Evolutionary conservation across 805 yeast genomes (phyloP).

Genomic region (Gaillardinia entomophila): DNA sequence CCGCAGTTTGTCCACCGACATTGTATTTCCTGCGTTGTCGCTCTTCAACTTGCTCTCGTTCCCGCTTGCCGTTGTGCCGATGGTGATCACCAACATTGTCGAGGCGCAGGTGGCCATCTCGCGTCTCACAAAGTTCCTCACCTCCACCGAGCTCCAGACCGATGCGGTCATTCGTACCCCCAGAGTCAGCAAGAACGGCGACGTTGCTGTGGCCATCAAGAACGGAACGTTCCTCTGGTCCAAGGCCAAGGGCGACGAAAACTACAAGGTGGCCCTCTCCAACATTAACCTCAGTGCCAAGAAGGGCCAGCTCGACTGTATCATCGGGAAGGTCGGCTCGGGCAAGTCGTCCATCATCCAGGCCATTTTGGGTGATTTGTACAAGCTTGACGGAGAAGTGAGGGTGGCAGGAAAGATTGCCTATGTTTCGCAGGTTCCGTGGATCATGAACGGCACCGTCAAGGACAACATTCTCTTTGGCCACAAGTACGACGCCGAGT

Average conservation of each 20-base stretch:
- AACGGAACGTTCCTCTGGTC: constrained; percentile 77
- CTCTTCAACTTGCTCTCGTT: constrained; percentile 82
- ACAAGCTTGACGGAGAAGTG: constrained; percentile 69
- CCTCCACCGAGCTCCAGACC: constrained; percentile 74
- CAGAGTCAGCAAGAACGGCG: constrained; percentile 52
- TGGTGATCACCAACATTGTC: constrained; percentile 76
- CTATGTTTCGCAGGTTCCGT: constrained; percentile 88
- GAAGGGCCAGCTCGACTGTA: constrained; percentile 76
- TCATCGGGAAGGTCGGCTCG: constrained; percentile 85
- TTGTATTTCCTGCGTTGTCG: constrained; percentile 87
- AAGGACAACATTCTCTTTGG: constrained; percentile 91
- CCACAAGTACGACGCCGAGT: constrained; percentile 70
- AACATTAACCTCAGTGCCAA: constrained; percentile 57
- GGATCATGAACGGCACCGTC: constrained; percentile 95
- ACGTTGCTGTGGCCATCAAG: constrained; percentile 55
- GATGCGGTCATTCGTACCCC: constrained; percentile 61
- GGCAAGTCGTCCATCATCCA: constrained; percentile 85
- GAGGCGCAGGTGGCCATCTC: constrained; percentile 83
- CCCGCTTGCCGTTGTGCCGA: constrained; percentile 91
- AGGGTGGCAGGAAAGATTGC: constrained; percentile 73
- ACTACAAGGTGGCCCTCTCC: constrained; percentile 59
- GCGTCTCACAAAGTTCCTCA: constrained; percentile 70
- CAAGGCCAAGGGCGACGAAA: constrained; percentile 51
- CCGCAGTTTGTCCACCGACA: constrained; percentile 75
- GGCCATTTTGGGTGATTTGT: constrained; percentile 76